These are phyloP conservation scores for Fomes fomentarius DNA, from an alignment of 1,284 basidiomycete species.

Conservation along the genomic window DNA sequence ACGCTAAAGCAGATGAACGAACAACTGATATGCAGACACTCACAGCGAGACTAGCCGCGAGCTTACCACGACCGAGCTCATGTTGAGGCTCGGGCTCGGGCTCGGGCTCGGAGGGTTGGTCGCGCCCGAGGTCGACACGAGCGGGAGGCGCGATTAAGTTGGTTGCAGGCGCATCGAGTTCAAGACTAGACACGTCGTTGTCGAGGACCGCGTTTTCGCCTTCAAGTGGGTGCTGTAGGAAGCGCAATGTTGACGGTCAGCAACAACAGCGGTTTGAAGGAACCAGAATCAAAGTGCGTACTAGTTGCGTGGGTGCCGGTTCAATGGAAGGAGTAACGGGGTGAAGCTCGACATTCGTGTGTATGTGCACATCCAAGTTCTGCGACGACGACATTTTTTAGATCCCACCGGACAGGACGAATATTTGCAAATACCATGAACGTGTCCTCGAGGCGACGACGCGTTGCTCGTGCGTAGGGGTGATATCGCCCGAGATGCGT, in stretches of 20 bases:
- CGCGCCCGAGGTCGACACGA: too few relatives aligned
- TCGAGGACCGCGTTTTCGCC: neutral
- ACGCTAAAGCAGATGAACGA: neutral
- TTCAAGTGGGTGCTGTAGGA: neutral
- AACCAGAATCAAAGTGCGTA: neutral
- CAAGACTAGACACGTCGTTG: neutral
- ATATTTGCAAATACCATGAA: constrained; percentile 25
- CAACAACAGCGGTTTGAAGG: neutral
- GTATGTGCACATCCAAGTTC: neutral
- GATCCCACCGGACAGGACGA: neutral
- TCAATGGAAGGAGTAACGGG: neutral
- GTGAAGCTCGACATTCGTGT: too few relatives aligned
- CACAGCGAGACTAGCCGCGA: neutral
- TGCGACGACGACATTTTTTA: neutral
- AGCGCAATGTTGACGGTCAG: neutral
- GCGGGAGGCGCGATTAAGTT: too few relatives aligned
- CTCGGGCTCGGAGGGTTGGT: neutral
- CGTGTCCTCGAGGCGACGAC: constrained; percentile 14
- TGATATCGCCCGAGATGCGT: constrained; percentile 21
- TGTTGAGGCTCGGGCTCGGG: neutral
- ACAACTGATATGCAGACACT: neutral
- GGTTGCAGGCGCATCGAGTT: neutral
- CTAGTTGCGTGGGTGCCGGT: neutral
- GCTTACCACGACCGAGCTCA: neutral
- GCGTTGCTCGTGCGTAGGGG: constrained; percentile 19